Evolutionary conservation across 306 rosid genomes (phyloP), one percentile per base, ranked within the genome.

Genomic region (Malus fusca): DNA sequence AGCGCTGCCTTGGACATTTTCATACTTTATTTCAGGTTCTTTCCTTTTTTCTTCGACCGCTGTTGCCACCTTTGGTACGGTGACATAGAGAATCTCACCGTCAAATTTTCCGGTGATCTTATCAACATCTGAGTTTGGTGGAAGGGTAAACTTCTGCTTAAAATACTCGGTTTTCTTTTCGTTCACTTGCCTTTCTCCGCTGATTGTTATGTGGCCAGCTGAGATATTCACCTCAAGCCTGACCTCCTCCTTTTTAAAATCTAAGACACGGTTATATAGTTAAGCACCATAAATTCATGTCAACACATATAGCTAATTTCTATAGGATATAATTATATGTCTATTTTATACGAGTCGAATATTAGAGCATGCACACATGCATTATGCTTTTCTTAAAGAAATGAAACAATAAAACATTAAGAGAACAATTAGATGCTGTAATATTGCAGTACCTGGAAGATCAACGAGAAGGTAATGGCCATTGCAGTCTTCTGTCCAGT

Each of bases 391-490:
- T 18, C 59, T 53, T 53, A 53, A 53, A 21, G 59, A 19, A 53
- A 19, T 6, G 59, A n/a, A 53, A 53, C 22, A 71, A 18, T 12
- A 51, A 42, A 42, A 51, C 8, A 51, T 51, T 15, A 51, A 51
- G 55, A 51, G 18, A 51, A 17, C 21, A 15, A 72, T 56, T 26
- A 14, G 26, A 61, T 61, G 21, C 35, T 23, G 18, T 11, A 23
- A 7, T 23, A 14, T 11, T 61, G 65, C 22, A 74, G 42, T 90
- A 92, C 96, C 96, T 53, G 92, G 94, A 75, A 92, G 92, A 86
- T 87, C 91, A 63, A 92, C 86, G 6, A 88, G 44, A 68, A 92
- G 92, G 78, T 85, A 85, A 81, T 86, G 94, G 53, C 73, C 83
- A 0, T 82, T 19, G 63, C 84, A 76, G 75, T 88, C 94, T 75